A percentile compares a stretch with the other conserved stretches of the same genome.
Evolutionary conservation across 371 early-diverging fungal species (phyloP).

Genomic region (Mucor velutinosus): DNA sequence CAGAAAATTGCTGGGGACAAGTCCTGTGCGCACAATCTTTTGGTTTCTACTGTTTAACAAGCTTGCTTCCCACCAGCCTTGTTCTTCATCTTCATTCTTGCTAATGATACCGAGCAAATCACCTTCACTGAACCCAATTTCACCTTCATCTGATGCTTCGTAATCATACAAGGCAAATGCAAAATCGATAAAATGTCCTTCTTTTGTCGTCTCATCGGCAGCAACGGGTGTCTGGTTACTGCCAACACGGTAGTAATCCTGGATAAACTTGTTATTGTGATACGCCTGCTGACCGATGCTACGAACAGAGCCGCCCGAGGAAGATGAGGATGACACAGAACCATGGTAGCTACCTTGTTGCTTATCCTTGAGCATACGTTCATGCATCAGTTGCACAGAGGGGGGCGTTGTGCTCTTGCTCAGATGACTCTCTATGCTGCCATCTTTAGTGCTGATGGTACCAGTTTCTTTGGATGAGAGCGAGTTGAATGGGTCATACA

Average conservation of each 20-base stretch:
- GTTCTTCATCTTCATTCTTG: slow-evolving; percentile 46
- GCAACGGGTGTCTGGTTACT: background rate
- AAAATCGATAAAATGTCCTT: slow-evolving; percentile 25
- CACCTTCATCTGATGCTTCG: slow-evolving; percentile 61
- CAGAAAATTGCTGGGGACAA: slow-evolving; percentile 28
- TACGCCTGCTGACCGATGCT: background rate
- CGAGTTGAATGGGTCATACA: slow-evolving; percentile 27
- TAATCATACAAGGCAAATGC: slow-evolving; percentile 70
- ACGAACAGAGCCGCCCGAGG: slow-evolving; percentile 1
- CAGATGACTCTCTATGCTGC: background rate
- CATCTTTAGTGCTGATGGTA: background rate
- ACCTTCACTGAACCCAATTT: slow-evolving; percentile 61
- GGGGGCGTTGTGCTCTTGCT: slow-evolving; percentile 1
- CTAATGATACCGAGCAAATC: slow-evolving; percentile 62
- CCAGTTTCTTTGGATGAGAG: slow-evolving; percentile 19
- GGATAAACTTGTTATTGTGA: background rate
- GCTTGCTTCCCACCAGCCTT: slow-evolving; percentile 70
- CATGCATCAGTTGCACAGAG: slow-evolving; percentile 24
- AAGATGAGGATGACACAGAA: background rate
- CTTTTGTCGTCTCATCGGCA: background rate
- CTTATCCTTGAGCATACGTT: slow-evolving; percentile 13
- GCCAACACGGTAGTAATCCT: slow-evolving; percentile 7
- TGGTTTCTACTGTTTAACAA: slow-evolving; percentile 11
- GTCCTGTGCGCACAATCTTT: slow-evolving; percentile 14
- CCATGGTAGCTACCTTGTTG: background rate